A percentile compares a stretch with the other conserved stretches of the same genome.
Conservation (phyloP, 441 rosid species). For the Populus hybrid region DNA sequence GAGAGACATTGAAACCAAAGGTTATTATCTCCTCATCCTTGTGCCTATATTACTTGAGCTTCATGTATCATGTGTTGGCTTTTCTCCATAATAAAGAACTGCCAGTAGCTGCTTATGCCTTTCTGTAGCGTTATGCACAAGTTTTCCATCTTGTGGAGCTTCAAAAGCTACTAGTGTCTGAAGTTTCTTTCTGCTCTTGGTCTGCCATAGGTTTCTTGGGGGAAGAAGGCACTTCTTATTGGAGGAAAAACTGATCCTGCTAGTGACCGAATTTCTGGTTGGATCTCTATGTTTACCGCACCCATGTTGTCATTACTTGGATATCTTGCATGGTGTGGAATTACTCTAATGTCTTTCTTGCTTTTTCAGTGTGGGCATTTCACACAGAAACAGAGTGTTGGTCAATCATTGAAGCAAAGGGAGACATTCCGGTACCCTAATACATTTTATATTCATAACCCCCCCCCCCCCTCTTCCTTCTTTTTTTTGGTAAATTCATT, state of each 20-base stretch:
- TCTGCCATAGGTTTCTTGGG: slow-evolving; percentile 80
- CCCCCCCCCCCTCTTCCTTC: neutral
- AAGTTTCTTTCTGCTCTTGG: slow-evolving; percentile 13
- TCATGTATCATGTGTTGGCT: neutral
- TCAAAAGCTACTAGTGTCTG: neutral
- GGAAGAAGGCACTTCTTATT: slow-evolving; percentile 76
- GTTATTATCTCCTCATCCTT: neutral
- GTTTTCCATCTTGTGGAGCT: neutral
- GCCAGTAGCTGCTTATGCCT: neutral
- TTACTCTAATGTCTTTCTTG: slow-evolving; percentile 6
- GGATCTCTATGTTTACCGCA: slow-evolving; percentile 13
- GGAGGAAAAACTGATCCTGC: slow-evolving; percentile 91
- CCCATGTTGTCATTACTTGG: neutral
- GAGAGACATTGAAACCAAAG: neutral
- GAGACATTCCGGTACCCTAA: slow-evolving; percentile 77
- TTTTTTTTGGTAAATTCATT: neutral
- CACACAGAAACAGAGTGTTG: slow-evolving; percentile 89
- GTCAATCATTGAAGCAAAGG: slow-evolving; percentile 94
- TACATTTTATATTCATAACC: neutral
- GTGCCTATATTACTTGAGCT: neutral
- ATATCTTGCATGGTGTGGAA: slow-evolving; percentile 6
- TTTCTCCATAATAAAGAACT: neutral
- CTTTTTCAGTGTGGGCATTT: slow-evolving; percentile 79
- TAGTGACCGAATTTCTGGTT: slow-evolving; percentile 84
- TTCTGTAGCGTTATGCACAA: neutral